Base-by-base conservation (phyloP, 768 basidiomycete species). In the Royoungia palumana region DNA sequence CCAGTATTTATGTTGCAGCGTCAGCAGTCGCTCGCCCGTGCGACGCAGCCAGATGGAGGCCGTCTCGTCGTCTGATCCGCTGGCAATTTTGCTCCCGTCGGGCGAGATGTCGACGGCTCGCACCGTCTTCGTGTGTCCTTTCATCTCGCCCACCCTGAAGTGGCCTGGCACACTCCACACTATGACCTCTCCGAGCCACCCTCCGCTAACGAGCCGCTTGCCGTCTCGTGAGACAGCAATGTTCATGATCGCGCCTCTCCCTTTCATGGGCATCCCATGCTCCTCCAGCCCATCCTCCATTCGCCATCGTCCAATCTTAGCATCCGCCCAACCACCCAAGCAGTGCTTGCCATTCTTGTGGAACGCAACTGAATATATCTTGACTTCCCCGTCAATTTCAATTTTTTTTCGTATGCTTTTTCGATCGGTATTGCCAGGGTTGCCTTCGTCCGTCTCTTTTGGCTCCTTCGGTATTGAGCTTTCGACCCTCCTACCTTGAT, bases 151-250 rank as follows among this genome's bases (percentile, higher is more conserved):
- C 37, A 20, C 14, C 11, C 41, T 47, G 1, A 13, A 13, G 16
- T 46, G 45, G 1, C 24, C 43, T 27, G 44, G 28, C 8, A 24
- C 17, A 14, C 47, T 19, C 53, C 53, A 55, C 1, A 59, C 34
- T 2, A 0, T 16, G 9, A 59, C 43, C n/a, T 1, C 21, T 50
- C 53, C 22, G 17, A 35, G 24, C 39, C 56, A 13, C 28, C n/a
- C 9, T n/a, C 27, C 27, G 20, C 27, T 10, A 6, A 49, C 52
- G 21, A 58, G 4, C 47, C 55, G 48, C 11, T 38, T 28, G 24
- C 46, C 49, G 6, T 55, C 53, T 38, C 10, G 35, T 3, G 53
- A 49, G 9, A 34, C 39, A 6, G 22, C 41, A 11, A 50, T 7
- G n/a, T 11, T 4, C 22, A 24, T 22, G 37, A 43, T 2, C 4